These are phyloP conservation scores for Ostreobium quekettii DNA, from an alignment of 139 green algal genomes.

Conservation along the genomic window DNA sequence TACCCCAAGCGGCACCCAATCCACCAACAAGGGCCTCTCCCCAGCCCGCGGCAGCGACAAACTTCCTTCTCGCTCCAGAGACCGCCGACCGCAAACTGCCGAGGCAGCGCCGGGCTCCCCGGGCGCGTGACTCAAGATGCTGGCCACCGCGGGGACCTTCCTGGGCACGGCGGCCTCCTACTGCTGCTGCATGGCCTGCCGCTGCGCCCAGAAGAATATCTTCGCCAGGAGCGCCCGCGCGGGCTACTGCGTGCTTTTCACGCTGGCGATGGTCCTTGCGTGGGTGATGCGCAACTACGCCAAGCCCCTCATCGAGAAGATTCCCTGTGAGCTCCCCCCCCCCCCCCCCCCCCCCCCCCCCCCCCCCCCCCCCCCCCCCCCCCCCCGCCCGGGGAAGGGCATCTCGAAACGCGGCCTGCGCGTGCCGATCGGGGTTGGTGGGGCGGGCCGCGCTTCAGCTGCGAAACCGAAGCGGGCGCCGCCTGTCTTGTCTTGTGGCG, in stretches of 20 bases:
- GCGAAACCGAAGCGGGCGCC: too few species aligned
- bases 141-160: slow-evolving; percentile 5
- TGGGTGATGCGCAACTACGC: slow-evolving; percentile 92
- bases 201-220: slow-evolving; percentile 1
- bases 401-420: not conserved
- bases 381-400: not conserved
- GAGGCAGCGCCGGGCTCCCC: too few species aligned
- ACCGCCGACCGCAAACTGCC: too few species aligned
- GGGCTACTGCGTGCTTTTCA: slow-evolving; percentile 63
- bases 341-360: too few species aligned
- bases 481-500: not conserved
- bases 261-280: slow-evolving; percentile 68
- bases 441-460: not conserved
- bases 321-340: slow-evolving; percentile 64
- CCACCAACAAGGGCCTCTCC: too few species aligned
- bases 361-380: not conserved
- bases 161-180: not conserved
- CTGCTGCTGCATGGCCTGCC: not conserved
- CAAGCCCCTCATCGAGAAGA: slow-evolving; percentile 79
- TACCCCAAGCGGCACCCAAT: too few species aligned
- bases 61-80: too few species aligned
- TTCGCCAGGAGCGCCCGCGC: slow-evolving; percentile 11
- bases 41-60: too few species aligned
- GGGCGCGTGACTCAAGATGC: slow-evolving; percentile 12
- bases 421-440: not conserved